A percentile compares a stretch with the other conserved stretches of the same genome.
These are phyloP conservation scores for Cyathus olla DNA, from an alignment of 1,284 basidiomycete species.

Conservation along the genomic window DNA sequence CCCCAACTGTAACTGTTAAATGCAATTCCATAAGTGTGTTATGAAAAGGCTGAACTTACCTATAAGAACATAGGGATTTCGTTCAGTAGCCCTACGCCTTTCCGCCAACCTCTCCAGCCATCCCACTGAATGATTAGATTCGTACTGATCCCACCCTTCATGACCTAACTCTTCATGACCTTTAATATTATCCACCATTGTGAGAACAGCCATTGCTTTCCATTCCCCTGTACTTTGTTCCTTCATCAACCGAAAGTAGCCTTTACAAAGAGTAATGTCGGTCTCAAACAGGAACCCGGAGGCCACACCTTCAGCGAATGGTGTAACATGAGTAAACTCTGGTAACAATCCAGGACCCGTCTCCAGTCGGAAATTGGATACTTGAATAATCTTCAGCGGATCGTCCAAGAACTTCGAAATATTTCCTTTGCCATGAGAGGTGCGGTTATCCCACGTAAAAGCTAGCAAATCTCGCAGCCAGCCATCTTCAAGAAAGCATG, in stretches of 20 bases:
- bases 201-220: slow-evolving; percentile 45
- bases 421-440: slow-evolving; percentile 37
- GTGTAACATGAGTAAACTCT: slow-evolving; percentile 23
- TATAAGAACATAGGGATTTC: slow-evolving; percentile 47
- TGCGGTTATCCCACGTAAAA: slow-evolving; percentile 20
- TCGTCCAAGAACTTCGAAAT: slow-evolving; percentile 34
- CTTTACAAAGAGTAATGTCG: slow-evolving; percentile 44
- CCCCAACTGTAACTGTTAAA: slow-evolving; percentile 53
- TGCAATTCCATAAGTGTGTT: neutral
- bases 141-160: slow-evolving; percentile 40
- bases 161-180: slow-evolving; percentile 45
- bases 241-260: slow-evolving; percentile 46
- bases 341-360: slow-evolving; percentile 33
- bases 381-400: slow-evolving; percentile 24
- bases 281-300: slow-evolving; percentile 55
- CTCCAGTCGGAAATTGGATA: slow-evolving; percentile 44
- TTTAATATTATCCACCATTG: slow-evolving; percentile 39
- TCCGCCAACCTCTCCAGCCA: slow-evolving; percentile 41
- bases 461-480: neutral
- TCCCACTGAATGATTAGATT: slow-evolving; percentile 31
- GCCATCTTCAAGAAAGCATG: neutral
- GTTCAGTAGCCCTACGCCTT: slow-evolving; percentile 34
- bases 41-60: slow-evolving; percentile 24
- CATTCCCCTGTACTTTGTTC: slow-evolving; percentile 27
- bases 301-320: slow-evolving; percentile 31